phyloP scores from a whole-genome alignment of 257 asterid genomes.

The Fraxinus anomala region DNA sequence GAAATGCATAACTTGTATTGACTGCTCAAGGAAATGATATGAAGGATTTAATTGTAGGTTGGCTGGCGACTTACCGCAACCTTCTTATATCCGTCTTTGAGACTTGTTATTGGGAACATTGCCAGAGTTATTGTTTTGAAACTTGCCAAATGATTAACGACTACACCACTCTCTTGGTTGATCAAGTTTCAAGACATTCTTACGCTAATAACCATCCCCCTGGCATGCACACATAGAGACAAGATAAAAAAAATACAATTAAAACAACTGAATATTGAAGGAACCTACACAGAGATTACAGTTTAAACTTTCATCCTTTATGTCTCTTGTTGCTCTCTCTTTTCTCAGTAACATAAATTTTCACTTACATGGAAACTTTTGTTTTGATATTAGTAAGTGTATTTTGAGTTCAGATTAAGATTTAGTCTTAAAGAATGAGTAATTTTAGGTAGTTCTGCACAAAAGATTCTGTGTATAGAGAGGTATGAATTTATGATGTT shows the following conservation, averaged over 20 bases:
- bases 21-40: neutral
- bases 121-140: neutral
- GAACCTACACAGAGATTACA: neutral
- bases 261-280: neutral
- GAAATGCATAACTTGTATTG: neutral
- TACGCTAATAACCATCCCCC: neutral
- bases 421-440: constrained; percentile 11
- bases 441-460: constrained; percentile 50
- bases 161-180: neutral
- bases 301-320: neutral
- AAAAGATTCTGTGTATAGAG: constrained; percentile 42
- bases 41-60: neutral
- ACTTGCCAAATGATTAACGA: neutral
- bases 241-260: neutral
- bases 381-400: neutral
- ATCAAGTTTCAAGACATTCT: neutral
- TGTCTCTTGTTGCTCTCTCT: neutral
- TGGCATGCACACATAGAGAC: neutral
- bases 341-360: neutral
- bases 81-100: neutral
- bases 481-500: constrained; percentile 40
- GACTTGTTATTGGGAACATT: neutral
- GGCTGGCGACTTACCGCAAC: neutral
- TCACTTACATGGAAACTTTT: neutral
- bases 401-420: constrained; percentile 21